Evolutionary conservation across 495 filamentous ascomycete genomes (phyloP).

Genomic region (Symbiotaphrina buchneri): DNA sequence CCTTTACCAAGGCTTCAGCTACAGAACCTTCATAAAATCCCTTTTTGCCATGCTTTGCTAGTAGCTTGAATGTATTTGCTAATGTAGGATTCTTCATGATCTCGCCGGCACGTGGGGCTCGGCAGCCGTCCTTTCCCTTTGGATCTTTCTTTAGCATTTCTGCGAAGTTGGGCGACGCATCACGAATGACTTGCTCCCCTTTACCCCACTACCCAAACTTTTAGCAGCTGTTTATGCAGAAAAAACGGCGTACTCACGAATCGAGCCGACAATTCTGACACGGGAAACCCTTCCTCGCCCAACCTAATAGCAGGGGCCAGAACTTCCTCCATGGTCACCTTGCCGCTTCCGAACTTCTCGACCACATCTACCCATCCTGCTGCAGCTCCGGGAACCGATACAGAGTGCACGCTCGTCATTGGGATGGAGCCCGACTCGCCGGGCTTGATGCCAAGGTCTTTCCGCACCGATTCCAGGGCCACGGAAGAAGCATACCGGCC

Average conservation of each 20-base stretch:
- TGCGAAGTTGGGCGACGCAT: constrained; percentile 57
- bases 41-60: constrained; percentile 62
- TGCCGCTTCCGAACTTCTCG: constrained; percentile 82
- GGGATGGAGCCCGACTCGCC: constrained; percentile 43
- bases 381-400: constrained; percentile 74
- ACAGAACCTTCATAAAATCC: constrained; percentile 82
- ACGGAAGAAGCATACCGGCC: constrained; percentile 52
- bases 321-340: constrained; percentile 54
- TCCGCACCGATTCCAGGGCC: constrained; percentile 44
- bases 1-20: constrained; percentile 58
- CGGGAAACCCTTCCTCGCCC: constrained; percentile 75
- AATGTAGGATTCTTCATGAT: constrained; percentile 69
- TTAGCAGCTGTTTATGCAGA: neutral
- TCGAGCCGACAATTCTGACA: constrained; percentile 52
- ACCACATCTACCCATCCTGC: constrained; percentile 89
- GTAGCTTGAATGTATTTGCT: constrained; percentile 56
- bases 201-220: constrained; percentile 34
- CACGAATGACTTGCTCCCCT: constrained; percentile 32
- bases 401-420: constrained; percentile 52
- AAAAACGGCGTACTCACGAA: constrained; percentile 29
- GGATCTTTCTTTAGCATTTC: constrained; percentile 68
- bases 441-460: constrained; percentile 42
- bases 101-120: constrained; percentile 64
- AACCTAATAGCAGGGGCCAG: constrained; percentile 67
- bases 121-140: constrained; percentile 34